phyloP scores from a whole-genome alignment of 495 filamentous ascomycete species.

The Penicillium ochrochloron region DNA sequence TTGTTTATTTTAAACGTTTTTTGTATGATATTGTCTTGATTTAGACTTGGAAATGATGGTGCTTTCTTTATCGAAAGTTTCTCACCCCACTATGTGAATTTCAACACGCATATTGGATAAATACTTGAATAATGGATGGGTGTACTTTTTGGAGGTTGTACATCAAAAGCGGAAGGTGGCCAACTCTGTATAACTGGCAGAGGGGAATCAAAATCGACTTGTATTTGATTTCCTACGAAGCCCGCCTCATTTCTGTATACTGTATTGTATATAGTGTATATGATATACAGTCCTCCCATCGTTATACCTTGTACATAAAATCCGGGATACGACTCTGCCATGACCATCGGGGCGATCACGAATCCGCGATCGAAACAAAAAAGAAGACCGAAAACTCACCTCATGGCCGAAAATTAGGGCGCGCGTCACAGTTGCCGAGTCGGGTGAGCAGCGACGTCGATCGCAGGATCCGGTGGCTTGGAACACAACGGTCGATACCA shows the following conservation, averaged over 20 bases:
- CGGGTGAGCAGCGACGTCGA: conserved; percentile 27
- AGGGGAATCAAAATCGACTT: not conserved
- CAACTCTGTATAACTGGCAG: not conserved
- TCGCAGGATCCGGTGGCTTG: conserved; percentile 30
- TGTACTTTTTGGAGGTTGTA: not conserved
- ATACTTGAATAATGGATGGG: not conserved
- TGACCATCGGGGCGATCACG: not conserved
- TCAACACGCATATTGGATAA: not conserved
- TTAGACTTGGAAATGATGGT: not conserved
- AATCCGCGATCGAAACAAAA: conserved; percentile 5
- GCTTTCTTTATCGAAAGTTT: not conserved
- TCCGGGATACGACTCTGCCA: conserved; percentile 5
- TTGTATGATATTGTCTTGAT: not conserved
- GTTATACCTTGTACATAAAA: not conserved
- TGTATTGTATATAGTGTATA: no score
- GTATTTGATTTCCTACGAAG: not conserved
- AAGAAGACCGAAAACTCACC: conserved; percentile 1
- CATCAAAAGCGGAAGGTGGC: not conserved
- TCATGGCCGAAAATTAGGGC: conserved; percentile 15
- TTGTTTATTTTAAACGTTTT: not conserved
- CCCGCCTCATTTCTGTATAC: not conserved
- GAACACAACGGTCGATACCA: conserved; percentile 29
- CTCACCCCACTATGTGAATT: no score
- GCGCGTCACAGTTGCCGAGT: conserved; percentile 17
- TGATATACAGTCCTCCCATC: no score